Base-by-base conservation (phyloP, 2,329 filamentous ascomycete species). In the Aureobasidium sp. region DNA sequence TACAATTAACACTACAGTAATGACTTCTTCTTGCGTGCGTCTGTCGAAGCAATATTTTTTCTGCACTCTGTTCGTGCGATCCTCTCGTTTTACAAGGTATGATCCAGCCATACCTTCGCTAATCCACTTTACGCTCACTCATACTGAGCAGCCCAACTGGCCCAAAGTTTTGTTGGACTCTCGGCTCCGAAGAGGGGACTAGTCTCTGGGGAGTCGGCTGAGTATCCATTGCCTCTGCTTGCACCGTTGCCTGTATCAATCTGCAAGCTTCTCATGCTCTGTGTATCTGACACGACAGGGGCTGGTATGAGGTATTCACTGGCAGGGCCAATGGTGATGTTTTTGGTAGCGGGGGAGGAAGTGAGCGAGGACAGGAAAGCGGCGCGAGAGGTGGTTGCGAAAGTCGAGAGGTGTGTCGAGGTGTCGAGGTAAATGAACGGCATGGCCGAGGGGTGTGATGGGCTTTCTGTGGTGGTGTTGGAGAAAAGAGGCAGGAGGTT, bases 151-250 rank as follows among this genome's bases (percentile, higher is more conserved):
- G 68, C 67, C 72, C 71, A 74, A 67, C 70, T 69, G 34, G 66
- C 67, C 68, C 70, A 74, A 7, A 73, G 64, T 66, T 73, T 73
- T 0, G 71, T 73, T n/a, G 72, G 72, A 34, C 66, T 69, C 51
- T 73, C 72, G 0, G 65, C 64, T 27, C 65, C 53, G 8, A 63
- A 48, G 63, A 71, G 69, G 5, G 62, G 65, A 3, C 61, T 55
- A 27, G 63, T 63, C 15, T 66, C 62, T 8, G 36, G 47, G 10
- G 43, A 39, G 37, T 5, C 39, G 56, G 27, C 37, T 10, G 55
- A 27, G 27, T 27, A 53, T 32, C 62, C 62, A 15, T 63, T 60
- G 26, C 9, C 29, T 15, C 36, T 53, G 27, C 20, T 53, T 48
- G 26, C 46, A 10, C 29, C 41, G 13, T 52, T 62, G 24, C 41